phyloP scores from a whole-genome alignment of 768 basidiomycete genomes.

The Omphalotus guepiniiformis region DNA sequence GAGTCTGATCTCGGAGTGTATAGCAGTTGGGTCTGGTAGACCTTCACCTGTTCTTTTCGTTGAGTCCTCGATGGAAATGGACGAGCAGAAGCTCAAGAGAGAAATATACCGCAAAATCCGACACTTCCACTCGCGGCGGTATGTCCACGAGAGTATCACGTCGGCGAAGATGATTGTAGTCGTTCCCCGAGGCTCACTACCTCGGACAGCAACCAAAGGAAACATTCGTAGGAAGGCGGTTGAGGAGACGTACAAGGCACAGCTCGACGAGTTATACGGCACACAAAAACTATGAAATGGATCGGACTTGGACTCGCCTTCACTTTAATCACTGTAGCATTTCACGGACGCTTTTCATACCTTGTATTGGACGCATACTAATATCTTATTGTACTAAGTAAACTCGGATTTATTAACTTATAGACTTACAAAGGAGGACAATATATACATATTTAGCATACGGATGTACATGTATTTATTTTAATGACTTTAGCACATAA shows the following conservation, averaged over 20 bases:
- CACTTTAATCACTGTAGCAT: too few species aligned
- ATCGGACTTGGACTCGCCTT: too few species aligned
- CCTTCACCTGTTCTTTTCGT: constrained; percentile 76
- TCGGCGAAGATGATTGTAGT: constrained; percentile 62
- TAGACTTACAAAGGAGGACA: too few species aligned
- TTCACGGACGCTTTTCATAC: too few species aligned
- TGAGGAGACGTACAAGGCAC: constrained; percentile 57
- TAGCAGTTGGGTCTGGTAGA: constrained; percentile 73
- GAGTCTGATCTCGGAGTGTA: constrained; percentile 63
- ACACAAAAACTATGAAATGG: too few species aligned
- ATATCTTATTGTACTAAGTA: too few species aligned
- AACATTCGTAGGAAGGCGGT: constrained; percentile 77
- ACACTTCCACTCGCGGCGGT: constrained; percentile 69
- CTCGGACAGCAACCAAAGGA: constrained; percentile 79
- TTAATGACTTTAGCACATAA: too few species aligned
- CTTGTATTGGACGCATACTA: too few species aligned
- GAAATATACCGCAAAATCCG: constrained; percentile 71
- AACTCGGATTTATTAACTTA: too few species aligned
- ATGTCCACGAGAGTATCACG: constrained; percentile 75
- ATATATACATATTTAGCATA: too few species aligned
- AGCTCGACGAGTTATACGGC: constrained; percentile 57
- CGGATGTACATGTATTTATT: too few species aligned
- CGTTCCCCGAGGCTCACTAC: constrained; percentile 57
- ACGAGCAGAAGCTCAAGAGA: constrained; percentile 56
- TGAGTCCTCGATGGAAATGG: constrained; percentile 53